Percentiles rank a stretch among this genome's conserved stretches.
phyloP scores from a whole-genome alignment of 2,329 filamentous ascomycete genomes.

The Fusarium praegraminearum region DNA sequence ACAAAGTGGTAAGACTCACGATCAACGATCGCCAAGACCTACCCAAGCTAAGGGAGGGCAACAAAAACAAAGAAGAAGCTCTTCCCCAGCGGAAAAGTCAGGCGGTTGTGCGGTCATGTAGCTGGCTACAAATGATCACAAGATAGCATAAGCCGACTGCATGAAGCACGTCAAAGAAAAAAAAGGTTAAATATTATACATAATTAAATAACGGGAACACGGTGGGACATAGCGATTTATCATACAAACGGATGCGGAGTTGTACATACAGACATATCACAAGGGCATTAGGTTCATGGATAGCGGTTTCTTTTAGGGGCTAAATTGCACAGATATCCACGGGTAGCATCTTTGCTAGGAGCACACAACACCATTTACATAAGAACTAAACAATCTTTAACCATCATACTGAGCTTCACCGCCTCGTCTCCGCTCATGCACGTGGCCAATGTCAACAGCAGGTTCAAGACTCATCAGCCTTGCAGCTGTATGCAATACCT shows the following conservation, averaged over 20 bases:
- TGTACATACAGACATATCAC: slow-evolving; percentile 1
- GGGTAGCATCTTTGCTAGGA: neutral
- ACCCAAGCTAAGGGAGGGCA: slow-evolving; percentile 13
- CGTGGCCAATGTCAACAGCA: neutral
- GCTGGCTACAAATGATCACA: slow-evolving; percentile 2
- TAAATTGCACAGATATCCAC: slow-evolving; percentile 18
- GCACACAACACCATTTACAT: neutral
- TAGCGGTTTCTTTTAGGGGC: neutral
- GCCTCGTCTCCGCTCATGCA: neutral
- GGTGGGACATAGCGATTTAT: neutral
- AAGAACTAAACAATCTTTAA: neutral
- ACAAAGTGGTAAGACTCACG: slow-evolving; percentile 7
- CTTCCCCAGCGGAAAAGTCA: slow-evolving; percentile 18
- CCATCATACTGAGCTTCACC: too few species aligned
- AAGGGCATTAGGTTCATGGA: neutral
- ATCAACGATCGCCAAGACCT: slow-evolving; percentile 14
- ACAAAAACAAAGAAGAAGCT: slow-evolving; percentile 14
- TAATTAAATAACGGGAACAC: neutral
- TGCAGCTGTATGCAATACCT: slow-evolving; percentile 21
- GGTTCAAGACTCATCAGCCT: slow-evolving; percentile 7
- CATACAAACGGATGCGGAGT: slow-evolving; percentile 4
- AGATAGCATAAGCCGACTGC: neutral
- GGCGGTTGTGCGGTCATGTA: slow-evolving; percentile 35
- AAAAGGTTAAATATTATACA: neutral
- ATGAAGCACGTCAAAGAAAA: neutral